Conservation (phyloP, 805 yeast species). For the Wickerhamiella bombiphila region DNA sequence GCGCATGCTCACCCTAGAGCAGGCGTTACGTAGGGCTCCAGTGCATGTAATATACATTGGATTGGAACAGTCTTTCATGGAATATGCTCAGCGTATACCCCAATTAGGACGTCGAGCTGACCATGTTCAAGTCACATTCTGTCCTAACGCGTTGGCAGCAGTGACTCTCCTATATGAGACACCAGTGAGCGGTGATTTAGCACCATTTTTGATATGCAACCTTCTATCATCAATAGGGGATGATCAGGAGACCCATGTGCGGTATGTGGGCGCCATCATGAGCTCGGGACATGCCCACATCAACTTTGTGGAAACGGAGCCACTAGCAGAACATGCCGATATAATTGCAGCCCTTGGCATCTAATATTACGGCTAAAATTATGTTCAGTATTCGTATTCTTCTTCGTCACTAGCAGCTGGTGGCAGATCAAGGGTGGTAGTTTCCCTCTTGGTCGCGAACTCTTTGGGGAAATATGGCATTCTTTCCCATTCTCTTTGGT, state of each 20-base stretch:
- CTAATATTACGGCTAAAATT: too few relatives aligned
- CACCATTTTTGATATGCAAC: not conserved
- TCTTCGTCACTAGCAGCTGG: slow-evolving; percentile 19
- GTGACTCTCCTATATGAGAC: not conserved
- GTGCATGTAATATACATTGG: not conserved
- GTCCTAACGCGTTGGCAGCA: not conserved
- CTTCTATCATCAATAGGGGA: not conserved
- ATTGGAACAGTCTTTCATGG: not conserved
- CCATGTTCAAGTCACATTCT: not conserved
- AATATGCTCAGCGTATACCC: not conserved
- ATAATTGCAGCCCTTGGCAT: not conserved
- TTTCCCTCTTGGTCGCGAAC: slow-evolving; percentile 15
- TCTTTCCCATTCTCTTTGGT: slow-evolving; percentile 23
- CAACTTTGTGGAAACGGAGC: not conserved
- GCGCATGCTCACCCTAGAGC: not conserved
- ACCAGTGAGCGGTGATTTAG: not conserved
- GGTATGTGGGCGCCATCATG: not conserved
- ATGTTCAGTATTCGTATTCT: slow-evolving; percentile 9
- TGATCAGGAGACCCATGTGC: not conserved
- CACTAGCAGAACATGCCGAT: not conserved
- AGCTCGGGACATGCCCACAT: not conserved
- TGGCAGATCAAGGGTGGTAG: slow-evolving; percentile 16
- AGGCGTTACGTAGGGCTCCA: not conserved
- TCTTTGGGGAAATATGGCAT: slow-evolving; percentile 23
- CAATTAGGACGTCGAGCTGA: not conserved